Evolutionary conservation across 495 filamentous ascomycete genomes (phyloP).

Genomic region (Penicillium nucicola): DNA sequence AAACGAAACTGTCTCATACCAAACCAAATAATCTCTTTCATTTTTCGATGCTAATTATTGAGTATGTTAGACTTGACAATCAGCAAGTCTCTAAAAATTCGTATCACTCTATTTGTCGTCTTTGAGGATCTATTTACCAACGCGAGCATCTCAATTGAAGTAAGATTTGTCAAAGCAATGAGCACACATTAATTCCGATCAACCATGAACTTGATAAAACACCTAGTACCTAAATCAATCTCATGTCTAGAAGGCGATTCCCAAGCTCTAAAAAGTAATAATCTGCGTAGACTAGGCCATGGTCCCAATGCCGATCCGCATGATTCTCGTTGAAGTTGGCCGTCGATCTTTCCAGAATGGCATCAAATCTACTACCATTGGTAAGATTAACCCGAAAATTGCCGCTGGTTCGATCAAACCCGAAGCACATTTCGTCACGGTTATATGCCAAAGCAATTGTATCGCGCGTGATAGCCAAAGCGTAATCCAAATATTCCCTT

Average conservation of each 20-base stretch:
- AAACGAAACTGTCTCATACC: too few species aligned
- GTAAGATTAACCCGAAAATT: neutral
- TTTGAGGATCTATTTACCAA: too few species aligned
- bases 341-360: slow-evolving; percentile 34
- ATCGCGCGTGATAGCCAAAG: slow-evolving; percentile 32
- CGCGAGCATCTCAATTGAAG: too few species aligned
- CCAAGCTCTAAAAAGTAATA: slow-evolving; percentile 46
- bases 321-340: slow-evolving; percentile 33
- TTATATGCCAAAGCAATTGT: slow-evolving; percentile 29
- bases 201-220: too few species aligned
- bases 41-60: too few species aligned
- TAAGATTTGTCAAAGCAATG: too few species aligned
- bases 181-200: too few species aligned
- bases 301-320: slow-evolving; percentile 27
- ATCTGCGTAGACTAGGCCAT: slow-evolving; percentile 46
- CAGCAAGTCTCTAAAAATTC: too few species aligned
- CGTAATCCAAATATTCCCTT: slow-evolving; percentile 24
- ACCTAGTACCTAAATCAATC: slow-evolving; percentile 9
- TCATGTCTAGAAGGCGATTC: slow-evolving; percentile 29
- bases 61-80: too few species aligned
- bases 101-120: too few species aligned
- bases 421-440: neutral
- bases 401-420: neutral
- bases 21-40: too few species aligned
- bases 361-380: too few species aligned